These are phyloP conservation scores for Taphrina communis DNA, from an alignment of 1,139 yeast genomes.

Conservation along the genomic window DNA sequence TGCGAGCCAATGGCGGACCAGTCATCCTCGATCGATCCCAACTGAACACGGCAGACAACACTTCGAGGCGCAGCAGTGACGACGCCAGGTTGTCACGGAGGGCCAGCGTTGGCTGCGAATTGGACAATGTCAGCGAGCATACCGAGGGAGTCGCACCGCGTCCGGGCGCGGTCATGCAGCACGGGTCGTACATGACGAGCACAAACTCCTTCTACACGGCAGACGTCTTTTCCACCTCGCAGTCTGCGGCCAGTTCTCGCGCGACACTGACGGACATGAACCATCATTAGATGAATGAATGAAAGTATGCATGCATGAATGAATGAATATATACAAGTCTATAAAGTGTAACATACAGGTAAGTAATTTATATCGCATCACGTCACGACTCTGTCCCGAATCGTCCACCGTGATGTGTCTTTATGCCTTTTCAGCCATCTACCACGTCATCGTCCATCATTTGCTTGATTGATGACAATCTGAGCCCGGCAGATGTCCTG, in stretches of 20 bases:
- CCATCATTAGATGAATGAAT: not conserved
- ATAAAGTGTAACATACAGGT: slow-evolving; percentile 11
- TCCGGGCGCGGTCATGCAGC: slow-evolving; percentile 3
- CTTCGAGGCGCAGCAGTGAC: slow-evolving; percentile 2
- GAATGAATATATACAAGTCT: slow-evolving; percentile 4
- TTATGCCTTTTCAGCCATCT: too few relatives aligned
- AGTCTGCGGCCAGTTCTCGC: slow-evolving; percentile 15
- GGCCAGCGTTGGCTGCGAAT: not conserved
- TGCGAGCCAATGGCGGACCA: slow-evolving; percentile 13
- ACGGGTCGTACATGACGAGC: slow-evolving; percentile 20
- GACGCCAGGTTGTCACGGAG: not conserved
- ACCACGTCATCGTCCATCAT: too few relatives aligned
- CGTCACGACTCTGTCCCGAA: too few relatives aligned
- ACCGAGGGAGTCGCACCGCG: not conserved
- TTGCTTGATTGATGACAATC: too few relatives aligned
- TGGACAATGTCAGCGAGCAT: not conserved
- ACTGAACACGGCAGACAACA: not conserved
- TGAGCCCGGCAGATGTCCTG: too few relatives aligned
- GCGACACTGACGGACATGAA: slow-evolving; percentile 10
- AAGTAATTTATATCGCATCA: not conserved
- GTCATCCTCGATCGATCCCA: slow-evolving; percentile 13
- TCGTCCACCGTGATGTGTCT: too few relatives aligned
- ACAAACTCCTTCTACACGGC: slow-evolving; percentile 23
- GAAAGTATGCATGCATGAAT: too few relatives aligned
- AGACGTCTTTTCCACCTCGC: not conserved